A percentile compares a stretch with the other conserved stretches of the same genome.
These are phyloP conservation scores for Pseudoturritis turrita DNA, from an alignment of 345 rosid species.

Conservation along the genomic window DNA sequence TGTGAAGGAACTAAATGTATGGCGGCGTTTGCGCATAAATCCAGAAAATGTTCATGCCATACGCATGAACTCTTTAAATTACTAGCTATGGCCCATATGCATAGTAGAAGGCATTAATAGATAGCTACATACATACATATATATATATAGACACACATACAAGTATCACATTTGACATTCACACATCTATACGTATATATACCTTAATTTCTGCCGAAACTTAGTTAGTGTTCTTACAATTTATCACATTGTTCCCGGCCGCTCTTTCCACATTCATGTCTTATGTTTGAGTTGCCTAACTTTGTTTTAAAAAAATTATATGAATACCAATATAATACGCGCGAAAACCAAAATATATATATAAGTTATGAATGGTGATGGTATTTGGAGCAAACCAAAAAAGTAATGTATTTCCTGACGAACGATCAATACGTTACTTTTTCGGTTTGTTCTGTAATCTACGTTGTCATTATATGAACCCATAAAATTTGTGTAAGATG, in stretches of 20 bases:
- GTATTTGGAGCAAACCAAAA: background rate
- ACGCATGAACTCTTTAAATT: conserved; percentile 34
- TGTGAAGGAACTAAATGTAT: conserved; percentile 17
- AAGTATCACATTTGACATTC: background rate
- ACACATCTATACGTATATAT: background rate
- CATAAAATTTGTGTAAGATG: background rate
- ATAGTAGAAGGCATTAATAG: conserved; percentile 20
- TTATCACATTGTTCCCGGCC: conserved; percentile 6
- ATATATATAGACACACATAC: background rate
- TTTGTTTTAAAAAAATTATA: background rate
- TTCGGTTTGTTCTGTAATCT: background rate
- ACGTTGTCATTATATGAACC: background rate
- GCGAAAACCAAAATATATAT: background rate
- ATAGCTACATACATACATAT: conserved; percentile 12
- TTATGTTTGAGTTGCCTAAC: background rate
- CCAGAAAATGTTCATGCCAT: conserved; percentile 29
- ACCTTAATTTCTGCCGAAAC: conserved; percentile 17
- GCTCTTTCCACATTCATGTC: conserved; percentile 12
- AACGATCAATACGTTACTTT: background rate
- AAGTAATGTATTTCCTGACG: background rate
- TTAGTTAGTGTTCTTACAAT: conserved; percentile 17
- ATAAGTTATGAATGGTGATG: background rate
- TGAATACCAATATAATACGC: background rate
- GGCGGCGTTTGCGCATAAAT: conserved; percentile 25
- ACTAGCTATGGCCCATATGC: conserved; percentile 33